Evolutionary conservation across 805 yeast species (phyloP).

Genomic region (Lipomyces starkeyi): DNA sequence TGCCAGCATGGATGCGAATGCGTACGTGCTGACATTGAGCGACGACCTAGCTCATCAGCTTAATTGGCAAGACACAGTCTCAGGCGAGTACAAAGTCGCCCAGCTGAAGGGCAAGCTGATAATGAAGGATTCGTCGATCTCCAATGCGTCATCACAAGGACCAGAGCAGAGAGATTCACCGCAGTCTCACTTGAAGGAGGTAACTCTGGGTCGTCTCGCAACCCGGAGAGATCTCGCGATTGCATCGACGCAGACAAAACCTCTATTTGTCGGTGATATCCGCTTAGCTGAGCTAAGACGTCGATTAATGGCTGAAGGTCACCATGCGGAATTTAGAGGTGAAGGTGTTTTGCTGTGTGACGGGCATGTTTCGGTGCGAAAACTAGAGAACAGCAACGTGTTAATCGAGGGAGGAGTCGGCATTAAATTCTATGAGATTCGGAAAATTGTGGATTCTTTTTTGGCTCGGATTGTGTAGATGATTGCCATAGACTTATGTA

Average conservation of each 20-base stretch:
- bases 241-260: constrained; percentile 37
- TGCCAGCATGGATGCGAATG: constrained; percentile 55
- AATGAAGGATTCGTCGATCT: constrained; percentile 10
- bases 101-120: constrained; percentile 73
- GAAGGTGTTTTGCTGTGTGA: constrained; percentile 92
- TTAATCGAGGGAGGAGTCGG: constrained; percentile 82
- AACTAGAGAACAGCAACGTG: constrained; percentile 81
- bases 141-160: constrained; percentile 32
- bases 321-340: constrained; percentile 85
- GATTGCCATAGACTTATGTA: not conserved
- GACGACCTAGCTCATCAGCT: constrained; percentile 64
- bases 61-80: constrained; percentile 80
- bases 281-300: constrained; percentile 79
- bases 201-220: constrained; percentile 11
- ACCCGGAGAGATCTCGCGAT: constrained; percentile 27
- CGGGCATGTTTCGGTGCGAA: constrained; percentile 73
- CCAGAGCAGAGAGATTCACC: constrained; percentile 11
- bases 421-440: constrained; percentile 75
- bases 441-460: constrained; percentile 62
- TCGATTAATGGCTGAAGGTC: constrained; percentile 61
- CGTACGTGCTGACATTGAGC: constrained; percentile 71
- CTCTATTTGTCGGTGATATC: constrained; percentile 86
- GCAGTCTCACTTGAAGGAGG: not conserved
- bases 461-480: constrained; percentile 40
- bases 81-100: constrained; percentile 78